Base-by-base conservation (phyloP, 495 filamentous ascomycete species). In the Amniculicola lignicola region DNA sequence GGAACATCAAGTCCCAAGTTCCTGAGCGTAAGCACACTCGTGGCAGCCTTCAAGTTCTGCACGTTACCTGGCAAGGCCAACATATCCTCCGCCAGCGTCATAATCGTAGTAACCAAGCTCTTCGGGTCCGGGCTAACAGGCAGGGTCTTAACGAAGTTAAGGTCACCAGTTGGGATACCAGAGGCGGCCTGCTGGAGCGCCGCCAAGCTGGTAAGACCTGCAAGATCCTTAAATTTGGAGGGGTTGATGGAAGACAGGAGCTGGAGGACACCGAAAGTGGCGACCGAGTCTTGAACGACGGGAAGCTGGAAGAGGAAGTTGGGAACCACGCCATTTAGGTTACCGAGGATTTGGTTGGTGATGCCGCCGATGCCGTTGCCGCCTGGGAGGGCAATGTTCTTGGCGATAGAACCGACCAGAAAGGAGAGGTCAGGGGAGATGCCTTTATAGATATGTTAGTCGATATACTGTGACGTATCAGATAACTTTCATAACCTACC, bases 231-330 rank as follows among this genome's bases (percentile, higher is more conserved):
- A 54, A 62, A 62, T 29, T 62, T 62, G 25, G 11, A 11, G 1
- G 59, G 54, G 46, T 62, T 57, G 29, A 57, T 50, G 19, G 47
- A 15, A 36, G 53, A 16, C 2, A 57, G 47, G n/a, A 62, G 52
- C 33, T 47, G 31, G 1, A 62, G 42, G 15, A 57, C 52, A 12
- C 45, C 53, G 24, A 62, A 48, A 12, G 41, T 48, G 22, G 54
- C 24, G 31, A 50, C 45, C 1, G 46, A 31, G 53, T 57, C 53
- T 23, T 51, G 58, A 6, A 61, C 51, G 27, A 51, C 46, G 31
- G 59, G 53, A 0, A 53, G 59, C 48, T 57, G 31, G 59, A 62
- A 62, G 53, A 57, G 29, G 59, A 56, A 61, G 24, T 35, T 33
- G 37, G 58, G 57, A 9, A 54, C 51, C 35, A 48, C 51, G 33